phyloP scores from a whole-genome alignment of 1,284 basidiomycete species.

The Schizophyllum commune region DNA sequence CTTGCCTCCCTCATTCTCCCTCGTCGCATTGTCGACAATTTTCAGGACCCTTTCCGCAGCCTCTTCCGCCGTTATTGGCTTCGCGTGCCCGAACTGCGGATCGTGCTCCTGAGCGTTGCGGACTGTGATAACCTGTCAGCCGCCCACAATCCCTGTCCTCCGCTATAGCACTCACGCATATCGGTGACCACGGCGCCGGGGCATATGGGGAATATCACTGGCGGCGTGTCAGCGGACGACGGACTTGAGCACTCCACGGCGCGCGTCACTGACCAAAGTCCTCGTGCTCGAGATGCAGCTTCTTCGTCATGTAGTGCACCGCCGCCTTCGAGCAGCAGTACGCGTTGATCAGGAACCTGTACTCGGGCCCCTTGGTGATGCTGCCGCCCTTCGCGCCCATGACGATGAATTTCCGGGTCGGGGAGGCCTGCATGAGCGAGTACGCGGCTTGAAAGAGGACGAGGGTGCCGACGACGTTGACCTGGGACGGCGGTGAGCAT shows the following conservation, averaged over 20 bases:
- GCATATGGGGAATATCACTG: background rate
- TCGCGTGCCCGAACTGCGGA: background rate
- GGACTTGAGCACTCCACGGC: too few relatives aligned
- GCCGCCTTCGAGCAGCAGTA: background rate
- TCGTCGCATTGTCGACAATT: background rate
- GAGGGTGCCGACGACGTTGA: constrained; percentile 2
- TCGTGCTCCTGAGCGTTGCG: background rate
- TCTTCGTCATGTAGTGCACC: background rate
- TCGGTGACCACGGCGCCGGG: background rate
- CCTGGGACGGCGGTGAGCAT: too few relatives aligned
- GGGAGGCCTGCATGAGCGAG: constrained; percentile 1
- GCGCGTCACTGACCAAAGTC: background rate
- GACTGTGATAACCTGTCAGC: background rate
- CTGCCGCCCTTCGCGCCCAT: background rate
- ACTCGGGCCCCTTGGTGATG: background rate
- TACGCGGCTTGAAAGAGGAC: constrained; percentile 5
- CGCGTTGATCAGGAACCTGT: background rate
- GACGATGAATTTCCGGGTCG: background rate
- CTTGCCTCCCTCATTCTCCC: background rate
- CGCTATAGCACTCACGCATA: background rate
- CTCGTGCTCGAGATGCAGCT: background rate
- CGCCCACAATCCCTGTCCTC: too few relatives aligned
- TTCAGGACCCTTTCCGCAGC: background rate
- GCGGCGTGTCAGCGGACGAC: too few relatives aligned
- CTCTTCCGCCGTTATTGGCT: background rate